Percentiles rank a stretch among this genome's conserved stretches.
Evolutionary conservation across 768 basidiomycete species (phyloP).

Genomic region (Suillus luteus): DNA sequence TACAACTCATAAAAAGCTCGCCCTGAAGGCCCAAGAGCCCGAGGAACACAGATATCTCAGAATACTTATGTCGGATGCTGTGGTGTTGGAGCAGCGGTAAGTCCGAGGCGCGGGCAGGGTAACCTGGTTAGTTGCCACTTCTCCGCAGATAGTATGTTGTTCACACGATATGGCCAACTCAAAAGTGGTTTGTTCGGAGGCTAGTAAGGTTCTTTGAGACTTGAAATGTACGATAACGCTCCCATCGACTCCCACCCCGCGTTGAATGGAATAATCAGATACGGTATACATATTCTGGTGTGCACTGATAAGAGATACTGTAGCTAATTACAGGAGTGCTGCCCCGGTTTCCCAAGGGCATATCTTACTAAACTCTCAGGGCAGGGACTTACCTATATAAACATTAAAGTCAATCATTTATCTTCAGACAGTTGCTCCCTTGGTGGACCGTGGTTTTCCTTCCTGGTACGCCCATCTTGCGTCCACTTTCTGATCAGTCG

Average conservation of each 20-base stretch:
- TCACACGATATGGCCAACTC: neutral
- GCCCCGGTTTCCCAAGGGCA: conserved; percentile 6
- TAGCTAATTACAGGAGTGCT: neutral
- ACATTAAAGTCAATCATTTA: conserved; percentile 3
- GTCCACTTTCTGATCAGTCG: neutral
- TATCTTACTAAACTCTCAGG: conserved; percentile 19
- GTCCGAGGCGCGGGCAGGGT: neutral
- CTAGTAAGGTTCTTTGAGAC: neutral
- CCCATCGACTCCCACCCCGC: neutral
- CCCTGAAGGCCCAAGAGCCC: neutral
- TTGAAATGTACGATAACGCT: neutral
- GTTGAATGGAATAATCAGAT: neutral
- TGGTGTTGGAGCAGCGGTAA: neutral
- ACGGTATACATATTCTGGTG: neutral
- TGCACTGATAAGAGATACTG: neutral
- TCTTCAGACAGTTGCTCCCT: conserved; percentile 2
- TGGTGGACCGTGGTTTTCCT: neutral
- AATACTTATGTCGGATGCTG: neutral
- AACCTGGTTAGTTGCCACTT: neutral
- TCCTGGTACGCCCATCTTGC: neutral
- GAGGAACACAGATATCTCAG: neutral
- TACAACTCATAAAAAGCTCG: neutral
- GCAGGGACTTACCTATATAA: conserved; percentile 16
- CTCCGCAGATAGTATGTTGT: neutral
- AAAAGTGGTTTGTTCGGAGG: neutral